Base-by-base conservation (phyloP, 345 rosid genomes). In the Gynandropsis gynandra region DNA sequence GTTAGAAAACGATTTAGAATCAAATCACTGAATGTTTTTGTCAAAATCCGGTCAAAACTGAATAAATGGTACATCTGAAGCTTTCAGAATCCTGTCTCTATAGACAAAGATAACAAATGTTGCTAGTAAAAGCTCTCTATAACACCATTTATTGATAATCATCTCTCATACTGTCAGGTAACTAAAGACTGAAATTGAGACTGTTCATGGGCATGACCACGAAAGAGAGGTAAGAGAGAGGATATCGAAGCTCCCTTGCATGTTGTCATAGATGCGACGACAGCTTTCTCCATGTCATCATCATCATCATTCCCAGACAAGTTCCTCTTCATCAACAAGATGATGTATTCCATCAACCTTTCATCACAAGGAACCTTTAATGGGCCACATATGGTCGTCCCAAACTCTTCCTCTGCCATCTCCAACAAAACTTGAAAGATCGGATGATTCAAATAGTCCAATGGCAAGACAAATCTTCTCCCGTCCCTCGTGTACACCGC, bases 321-420 rank as follows among this genome's bases (percentile, higher is more conserved):
- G 59, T 44, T 72, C 52, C 42, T 66, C 41, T 62, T 72, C 8
- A 70, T 24, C 53, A 75, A 41, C 47, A 54, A 59, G 38, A 74
- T 59, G 52, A 76, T 67, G 51, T 64, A 70, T 16, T 58, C 72
- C 77, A 71, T 58, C 40, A 79, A 50, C 35, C 72, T 61, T 66
- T 78, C 74, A 43, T 71, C 74, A 19, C 79, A 79, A 37, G 85
- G 81, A 51, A 79, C 74, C 52, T 69, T 64, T 4, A 79, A 44
- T 10, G 85, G 85, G 17, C 85, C 77, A 54, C 68, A 53, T 19
- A 59, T 55, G 4, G 66, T 58, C 7, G 71, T 63, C 29, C 74
- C 81, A 20, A 75, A 75, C 58, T 75, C 78, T 45, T 78, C 78
- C 64, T 65, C 71, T 7, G 80, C 80, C 81, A 76, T 76, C 59